Conservation (phyloP, 139 green algal genomes). For the Chlamydomonas asymmetrica region DNA sequence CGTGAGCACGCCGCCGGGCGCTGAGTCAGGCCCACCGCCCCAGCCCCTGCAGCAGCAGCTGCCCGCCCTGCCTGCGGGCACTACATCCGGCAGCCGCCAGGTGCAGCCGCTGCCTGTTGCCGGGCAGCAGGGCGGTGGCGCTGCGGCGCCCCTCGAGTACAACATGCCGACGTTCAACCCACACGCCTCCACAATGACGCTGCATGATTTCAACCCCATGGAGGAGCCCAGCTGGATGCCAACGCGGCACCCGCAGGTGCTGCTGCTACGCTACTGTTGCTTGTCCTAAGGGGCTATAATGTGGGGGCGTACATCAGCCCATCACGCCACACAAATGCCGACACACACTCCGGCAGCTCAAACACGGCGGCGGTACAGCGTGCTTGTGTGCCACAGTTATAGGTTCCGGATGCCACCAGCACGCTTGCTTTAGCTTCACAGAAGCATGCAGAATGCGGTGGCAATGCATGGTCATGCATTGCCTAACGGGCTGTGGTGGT, state of each 20-base stretch:
- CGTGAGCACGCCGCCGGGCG: too few relatives aligned
- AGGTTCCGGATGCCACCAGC: background rate
- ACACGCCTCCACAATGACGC: conserved; percentile 29
- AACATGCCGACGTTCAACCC: background rate
- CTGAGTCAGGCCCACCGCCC: too few relatives aligned
- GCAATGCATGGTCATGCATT: too few relatives aligned
- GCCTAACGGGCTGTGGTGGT: too few relatives aligned
- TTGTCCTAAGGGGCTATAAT: background rate
- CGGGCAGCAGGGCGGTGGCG: conserved; percentile 6
- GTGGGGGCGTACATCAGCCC: background rate
- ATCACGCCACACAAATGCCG: background rate
- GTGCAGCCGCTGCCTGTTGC: background rate
- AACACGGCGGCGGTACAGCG: background rate
- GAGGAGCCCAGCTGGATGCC: conserved; percentile 70
- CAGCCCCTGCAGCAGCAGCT: background rate
- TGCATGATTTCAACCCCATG: conserved; percentile 68
- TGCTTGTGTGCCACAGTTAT: background rate
- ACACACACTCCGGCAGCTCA: background rate
- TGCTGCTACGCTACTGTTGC: background rate
- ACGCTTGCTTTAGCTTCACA: background rate
- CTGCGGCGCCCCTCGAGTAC: background rate
- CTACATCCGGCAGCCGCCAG: background rate
- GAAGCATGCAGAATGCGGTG: too few relatives aligned
- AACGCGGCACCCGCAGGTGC: background rate
- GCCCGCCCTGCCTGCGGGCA: background rate